A percentile compares a stretch with the other conserved stretches of the same genome.
Conservation (phyloP, 345 rosid species). For the Ailanthus altissimus region DNA sequence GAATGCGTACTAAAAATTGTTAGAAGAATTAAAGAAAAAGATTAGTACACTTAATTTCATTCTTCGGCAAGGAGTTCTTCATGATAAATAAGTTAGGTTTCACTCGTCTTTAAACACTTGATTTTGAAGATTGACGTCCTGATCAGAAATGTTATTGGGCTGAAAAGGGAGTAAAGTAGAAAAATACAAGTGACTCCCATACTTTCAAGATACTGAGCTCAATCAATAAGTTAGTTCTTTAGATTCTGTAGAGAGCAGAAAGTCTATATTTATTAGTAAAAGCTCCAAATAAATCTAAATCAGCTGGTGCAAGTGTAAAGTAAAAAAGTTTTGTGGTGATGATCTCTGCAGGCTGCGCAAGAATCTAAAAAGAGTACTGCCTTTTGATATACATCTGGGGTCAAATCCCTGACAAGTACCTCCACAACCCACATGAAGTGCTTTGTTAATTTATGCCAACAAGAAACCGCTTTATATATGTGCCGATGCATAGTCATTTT, state of each 20-base stretch:
- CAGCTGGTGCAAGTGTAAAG: not conserved
- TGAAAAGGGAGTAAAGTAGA: constrained; percentile 1
- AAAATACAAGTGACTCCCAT: not conserved
- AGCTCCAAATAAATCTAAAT: not conserved
- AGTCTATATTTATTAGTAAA: not conserved
- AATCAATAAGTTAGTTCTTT: not conserved
- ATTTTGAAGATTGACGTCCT: not conserved
- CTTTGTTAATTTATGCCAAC: not conserved
- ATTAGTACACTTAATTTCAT: no score
- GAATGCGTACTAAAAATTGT: no score
- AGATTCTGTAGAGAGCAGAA: not conserved
- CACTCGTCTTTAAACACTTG: not conserved
- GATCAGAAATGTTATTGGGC: not conserved
- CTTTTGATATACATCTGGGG: constrained; percentile 27
- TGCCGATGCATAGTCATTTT: not conserved
- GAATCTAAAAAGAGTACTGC: constrained; percentile 27
- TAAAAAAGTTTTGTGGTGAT: not conserved
- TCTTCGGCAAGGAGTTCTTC: not conserved
- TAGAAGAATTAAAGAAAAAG: no score
- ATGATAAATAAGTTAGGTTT: not conserved
- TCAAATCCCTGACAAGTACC: constrained; percentile 12
- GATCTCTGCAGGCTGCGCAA: not conserved
- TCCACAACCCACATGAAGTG: constrained; percentile 27
- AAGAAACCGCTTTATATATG: not conserved
- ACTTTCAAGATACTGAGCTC: not conserved